These are phyloP conservation scores for Lactarius hengduanensis DNA, from an alignment of 768 basidiomycete species.

Conservation along the genomic window DNA sequence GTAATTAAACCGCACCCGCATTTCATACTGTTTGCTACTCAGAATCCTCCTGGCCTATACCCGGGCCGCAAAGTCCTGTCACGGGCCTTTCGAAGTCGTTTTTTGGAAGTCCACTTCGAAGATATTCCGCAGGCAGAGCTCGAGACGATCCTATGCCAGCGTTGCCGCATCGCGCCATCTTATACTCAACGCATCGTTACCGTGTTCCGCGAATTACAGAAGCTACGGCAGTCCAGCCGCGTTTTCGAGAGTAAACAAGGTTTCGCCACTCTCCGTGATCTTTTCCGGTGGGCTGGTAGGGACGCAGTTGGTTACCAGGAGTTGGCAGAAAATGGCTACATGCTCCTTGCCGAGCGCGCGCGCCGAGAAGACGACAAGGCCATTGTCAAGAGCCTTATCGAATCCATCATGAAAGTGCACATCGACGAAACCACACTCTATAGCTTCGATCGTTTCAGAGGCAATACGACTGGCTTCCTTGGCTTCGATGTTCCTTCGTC, in stretches of 20 bases:
- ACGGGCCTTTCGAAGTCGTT: slow-evolving; percentile 94
- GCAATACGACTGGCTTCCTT: slow-evolving; percentile 48
- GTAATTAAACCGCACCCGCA: slow-evolving; percentile 89
- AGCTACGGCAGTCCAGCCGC: slow-evolving; percentile 82
- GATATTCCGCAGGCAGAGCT: slow-evolving; percentile 94
- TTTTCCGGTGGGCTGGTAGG: slow-evolving; percentile 95
- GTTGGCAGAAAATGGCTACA: slow-evolving; percentile 94
- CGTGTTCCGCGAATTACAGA: slow-evolving; percentile 92
- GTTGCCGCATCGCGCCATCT: slow-evolving; percentile 91
- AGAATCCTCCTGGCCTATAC: slow-evolving; percentile 95
- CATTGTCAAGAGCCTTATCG: slow-evolving; percentile 91
- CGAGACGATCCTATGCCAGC: slow-evolving; percentile 89
- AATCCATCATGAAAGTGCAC: slow-evolving; percentile 81
- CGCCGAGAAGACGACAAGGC: slow-evolving; percentile 81
- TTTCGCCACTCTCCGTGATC: slow-evolving; percentile 93
- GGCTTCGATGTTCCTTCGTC: slow-evolving; percentile 52
- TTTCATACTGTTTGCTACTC: slow-evolving; percentile 98
- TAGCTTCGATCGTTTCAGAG: slow-evolving; percentile 43
- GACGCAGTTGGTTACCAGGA: slow-evolving; percentile 89
- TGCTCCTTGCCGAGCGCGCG: slow-evolving; percentile 92
- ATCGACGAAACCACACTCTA: slow-evolving; percentile 77
- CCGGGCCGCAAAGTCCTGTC: slow-evolving; percentile 94
- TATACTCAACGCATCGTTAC: slow-evolving; percentile 87
- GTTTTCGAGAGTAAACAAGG: slow-evolving; percentile 98
- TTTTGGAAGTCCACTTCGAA: slow-evolving; percentile 95